These are phyloP conservation scores for Curvularia verruculosa DNA, from an alignment of 2,329 filamentous ascomycete genomes.

Conservation along the genomic window DNA sequence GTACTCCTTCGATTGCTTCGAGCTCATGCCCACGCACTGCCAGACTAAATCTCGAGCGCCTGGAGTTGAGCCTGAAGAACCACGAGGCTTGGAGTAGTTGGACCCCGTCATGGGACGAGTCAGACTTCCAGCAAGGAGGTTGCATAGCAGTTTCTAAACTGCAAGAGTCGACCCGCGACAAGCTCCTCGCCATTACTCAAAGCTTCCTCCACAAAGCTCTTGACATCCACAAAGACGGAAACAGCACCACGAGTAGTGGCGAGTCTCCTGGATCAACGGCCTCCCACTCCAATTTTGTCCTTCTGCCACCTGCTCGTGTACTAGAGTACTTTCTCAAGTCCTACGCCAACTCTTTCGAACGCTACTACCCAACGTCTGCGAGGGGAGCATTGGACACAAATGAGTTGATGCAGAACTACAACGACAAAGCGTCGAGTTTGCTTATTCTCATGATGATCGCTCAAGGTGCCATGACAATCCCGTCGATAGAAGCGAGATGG, in stretches of 20 bases:
- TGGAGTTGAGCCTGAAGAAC: constrained; percentile 59
- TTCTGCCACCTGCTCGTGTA: constrained; percentile 69
- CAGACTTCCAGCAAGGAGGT: constrained; percentile 55
- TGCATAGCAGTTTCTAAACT: constrained; percentile 56
- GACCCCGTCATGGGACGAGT: constrained; percentile 58
- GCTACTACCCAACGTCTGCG: constrained; percentile 69
- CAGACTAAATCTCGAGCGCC: constrained; percentile 57
- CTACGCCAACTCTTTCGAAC: constrained; percentile 69
- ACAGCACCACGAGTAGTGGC: constrained; percentile 49
- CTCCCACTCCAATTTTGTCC: constrained; percentile 64
- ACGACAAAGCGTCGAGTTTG: constrained; percentile 69
- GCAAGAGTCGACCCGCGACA: constrained; percentile 66
- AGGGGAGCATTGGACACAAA: constrained; percentile 69
- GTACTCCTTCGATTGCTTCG: constrained; percentile 56
- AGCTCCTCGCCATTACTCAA: constrained; percentile 73
- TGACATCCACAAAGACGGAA: constrained; percentile 66
- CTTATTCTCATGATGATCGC: constrained; percentile 75
- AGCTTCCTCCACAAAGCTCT: constrained; percentile 73
- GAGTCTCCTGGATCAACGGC: constrained; percentile 57
- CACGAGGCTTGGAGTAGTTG: constrained; percentile 60
- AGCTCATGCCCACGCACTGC: constrained; percentile 59
- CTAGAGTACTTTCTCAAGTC: constrained; percentile 71
- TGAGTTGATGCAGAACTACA: constrained; percentile 65
- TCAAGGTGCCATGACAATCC: constrained; percentile 70
- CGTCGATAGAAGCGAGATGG: constrained; percentile 68